phyloP scores from a whole-genome alignment of 2,329 filamentous ascomycete species.

The Myriosclerotinia curreyana region DNA sequence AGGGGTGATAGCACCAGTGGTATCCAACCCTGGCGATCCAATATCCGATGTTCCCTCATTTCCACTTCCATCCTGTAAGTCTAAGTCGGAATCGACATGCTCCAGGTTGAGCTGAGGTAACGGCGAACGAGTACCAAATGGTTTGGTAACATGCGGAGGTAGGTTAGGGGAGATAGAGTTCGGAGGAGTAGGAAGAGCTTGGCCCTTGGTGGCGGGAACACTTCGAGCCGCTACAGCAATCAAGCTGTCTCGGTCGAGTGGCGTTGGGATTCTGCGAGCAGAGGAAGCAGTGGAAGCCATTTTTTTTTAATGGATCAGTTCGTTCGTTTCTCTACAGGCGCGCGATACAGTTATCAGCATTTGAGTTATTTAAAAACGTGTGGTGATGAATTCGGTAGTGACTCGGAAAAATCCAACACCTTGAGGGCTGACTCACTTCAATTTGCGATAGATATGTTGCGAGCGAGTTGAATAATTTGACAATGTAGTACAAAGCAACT shows the following conservation, averaged over 20 bases:
- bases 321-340: slow-evolving; percentile 37
- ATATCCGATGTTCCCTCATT: slow-evolving; percentile 30
- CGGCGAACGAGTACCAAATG: slow-evolving; percentile 47
- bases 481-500: slow-evolving; percentile 30
- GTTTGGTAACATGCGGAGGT: slow-evolving; percentile 74
- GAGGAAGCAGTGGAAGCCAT: slow-evolving; percentile 64
- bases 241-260: slow-evolving; percentile 64
- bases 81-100: slow-evolving; percentile 79
- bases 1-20: slow-evolving; percentile 78
- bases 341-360: slow-evolving; percentile 35
- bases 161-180: slow-evolving; percentile 92
- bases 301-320: slow-evolving; percentile 41
- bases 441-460: slow-evolving; percentile 39
- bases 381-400: slow-evolving; percentile 21
- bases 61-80: slow-evolving; percentile 61
- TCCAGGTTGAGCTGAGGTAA: slow-evolving; percentile 48
- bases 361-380: slow-evolving; percentile 23
- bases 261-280: slow-evolving; percentile 64
- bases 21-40: slow-evolving; percentile 53
- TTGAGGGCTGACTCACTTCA: slow-evolving; percentile 38
- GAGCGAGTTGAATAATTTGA: slow-evolving; percentile 32
- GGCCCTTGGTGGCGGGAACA: slow-evolving; percentile 53
- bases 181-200: slow-evolving; percentile 79
- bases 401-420: slow-evolving; percentile 5
- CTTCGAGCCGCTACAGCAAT: slow-evolving; percentile 68